phyloP scores from a whole-genome alignment of 169 alveolate species.

The Nephromyces sp. region DNA sequence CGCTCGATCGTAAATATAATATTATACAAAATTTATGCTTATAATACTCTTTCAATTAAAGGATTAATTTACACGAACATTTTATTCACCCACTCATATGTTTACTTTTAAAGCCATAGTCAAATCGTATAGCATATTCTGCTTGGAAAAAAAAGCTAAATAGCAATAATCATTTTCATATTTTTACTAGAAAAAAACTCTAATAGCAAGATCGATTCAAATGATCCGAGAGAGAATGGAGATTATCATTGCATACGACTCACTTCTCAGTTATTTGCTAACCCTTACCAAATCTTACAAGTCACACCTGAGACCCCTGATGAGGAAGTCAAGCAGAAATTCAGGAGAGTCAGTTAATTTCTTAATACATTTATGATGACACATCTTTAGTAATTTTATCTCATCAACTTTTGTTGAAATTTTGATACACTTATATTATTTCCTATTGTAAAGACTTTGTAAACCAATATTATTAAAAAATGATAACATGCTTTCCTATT shows the following conservation, averaged over 20 bases:
- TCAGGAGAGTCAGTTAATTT: constrained; percentile 34
- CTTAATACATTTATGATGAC: too few species aligned
- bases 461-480: too few species aligned
- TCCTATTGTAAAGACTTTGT: too few species aligned
- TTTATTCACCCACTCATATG: neutral
- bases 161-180: neutral
- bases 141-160: neutral
- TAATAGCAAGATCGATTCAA: neutral
- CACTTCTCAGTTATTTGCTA: constrained; percentile 41
- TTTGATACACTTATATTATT: too few species aligned
- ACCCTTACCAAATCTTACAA: constrained; percentile 47
- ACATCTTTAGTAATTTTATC: too few species aligned
- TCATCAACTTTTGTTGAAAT: too few species aligned
- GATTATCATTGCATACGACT: constrained; percentile 49
- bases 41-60: too few species aligned
- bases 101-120: neutral
- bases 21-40: too few species aligned
- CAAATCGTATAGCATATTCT: neutral
- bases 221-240: constrained; percentile 23
- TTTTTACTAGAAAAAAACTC: neutral
- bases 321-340: constrained; percentile 39
- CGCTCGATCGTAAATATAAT: too few species aligned
- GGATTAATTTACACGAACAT: neutral
- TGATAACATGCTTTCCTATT: too few species aligned
- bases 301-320: constrained; percentile 47